Base-by-base conservation (phyloP, 768 basidiomycete species). In the Austroboletus festivus region DNA sequence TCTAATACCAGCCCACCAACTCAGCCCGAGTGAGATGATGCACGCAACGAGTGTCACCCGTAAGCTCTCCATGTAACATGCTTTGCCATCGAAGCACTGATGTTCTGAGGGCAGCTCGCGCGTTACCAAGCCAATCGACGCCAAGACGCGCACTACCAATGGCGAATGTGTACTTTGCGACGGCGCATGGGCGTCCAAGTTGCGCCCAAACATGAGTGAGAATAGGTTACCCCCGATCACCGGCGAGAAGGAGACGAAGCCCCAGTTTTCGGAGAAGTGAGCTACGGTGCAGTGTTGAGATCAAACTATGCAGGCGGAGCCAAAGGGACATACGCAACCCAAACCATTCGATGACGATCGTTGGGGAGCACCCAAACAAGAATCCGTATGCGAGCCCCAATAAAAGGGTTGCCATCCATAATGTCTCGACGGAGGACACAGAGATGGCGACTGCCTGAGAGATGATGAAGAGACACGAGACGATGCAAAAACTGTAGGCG, bases 181-280 rank as follows among this genome's bases (percentile, higher is more conserved):
- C 1, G 68, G 50, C 5, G 69, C 79, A 55, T 94, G 88, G 4
- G 83, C 73, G 55, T 95, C 93, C 24, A 93, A 76, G 55, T 89
- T 86, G 41, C 72, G 74, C 5, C 93, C 93, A 57, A 93, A 94
- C 38, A 83, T 71, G 44, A 94, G 56, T n/a, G 89, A 91, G 64
- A 92, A 88, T 1, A 93, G 39, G 68, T 93, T 94, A 0, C 86
- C 86, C 4, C 85, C 88, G 6, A 84, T n/a, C 46, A 91, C 68
- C 1, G 93, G 89, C 1, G 87, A 78, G 40, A 90, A 68, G 18
- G 81, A 79, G 21, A 87, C 72, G 60, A 79, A 89, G 9, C 91
- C 91, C 86, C 86, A 92, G 67, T 93, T 93, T 70, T 93, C 85
- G 1, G 83, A 84, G 56, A 89, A 86, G 61, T 86, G 85, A 12